phyloP scores from a whole-genome alignment of 495 filamentous ascomycete species.

The Niebla homalea region DNA sequence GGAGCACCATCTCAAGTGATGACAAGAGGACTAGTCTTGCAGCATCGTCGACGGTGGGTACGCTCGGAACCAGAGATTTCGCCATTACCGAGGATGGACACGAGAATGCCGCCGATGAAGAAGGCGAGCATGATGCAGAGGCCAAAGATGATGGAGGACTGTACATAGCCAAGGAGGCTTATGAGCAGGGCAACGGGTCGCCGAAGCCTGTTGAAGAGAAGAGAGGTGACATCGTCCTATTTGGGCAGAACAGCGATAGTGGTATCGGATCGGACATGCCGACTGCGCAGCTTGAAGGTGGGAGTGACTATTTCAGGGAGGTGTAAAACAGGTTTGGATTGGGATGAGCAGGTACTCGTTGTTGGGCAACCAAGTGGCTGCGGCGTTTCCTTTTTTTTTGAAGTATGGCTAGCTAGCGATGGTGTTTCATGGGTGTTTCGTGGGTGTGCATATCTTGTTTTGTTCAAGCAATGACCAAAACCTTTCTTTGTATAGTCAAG shows the following conservation, averaged over 20 bases:
- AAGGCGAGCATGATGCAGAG: conserved; percentile 19
- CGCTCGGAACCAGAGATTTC: conserved; percentile 18
- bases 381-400: too few species aligned
- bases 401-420: too few species aligned
- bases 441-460: too few species aligned
- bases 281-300: conserved; percentile 20
- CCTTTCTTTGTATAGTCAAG: too few species aligned
- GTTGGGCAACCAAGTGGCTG: too few species aligned
- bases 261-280: conserved; percentile 32
- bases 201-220: conserved; percentile 10
- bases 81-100: conserved; percentile 18
- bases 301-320: conserved; percentile 18
- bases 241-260: conserved; percentile 30
- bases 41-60: conserved; percentile 25
- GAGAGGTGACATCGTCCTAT: conserved; percentile 23
- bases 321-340: too few species aligned
- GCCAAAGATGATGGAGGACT: background rate
- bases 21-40: conserved; percentile 38
- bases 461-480: too few species aligned
- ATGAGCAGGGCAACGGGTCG: conserved; percentile 1
- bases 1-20: conserved; percentile 34
- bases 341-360: too few species aligned
- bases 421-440: too few species aligned
- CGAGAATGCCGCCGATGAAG: conserved; percentile 18
- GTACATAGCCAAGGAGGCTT: background rate